phyloP scores from a whole-genome alignment of 2,329 filamentous ascomycete species.

The Sordariomycetes sp. region DNA sequence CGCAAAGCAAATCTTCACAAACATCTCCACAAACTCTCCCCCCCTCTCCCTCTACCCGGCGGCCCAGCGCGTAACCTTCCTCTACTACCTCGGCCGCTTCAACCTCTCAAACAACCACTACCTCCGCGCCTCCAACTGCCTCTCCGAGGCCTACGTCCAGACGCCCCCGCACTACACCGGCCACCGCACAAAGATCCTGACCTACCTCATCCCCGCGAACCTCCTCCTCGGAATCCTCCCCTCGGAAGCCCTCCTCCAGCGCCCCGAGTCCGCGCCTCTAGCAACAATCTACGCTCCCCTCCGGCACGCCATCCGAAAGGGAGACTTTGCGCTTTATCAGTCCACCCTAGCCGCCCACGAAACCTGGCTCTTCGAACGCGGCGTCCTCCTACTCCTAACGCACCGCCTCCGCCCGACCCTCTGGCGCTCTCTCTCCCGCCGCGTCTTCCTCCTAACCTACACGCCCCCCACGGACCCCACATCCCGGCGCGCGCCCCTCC shows the following conservation, averaged over 20 bases:
- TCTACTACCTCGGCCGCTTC: conserved; percentile 89
- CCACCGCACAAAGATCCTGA: conserved; percentile 69
- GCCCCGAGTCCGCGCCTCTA: conserved; percentile 56
- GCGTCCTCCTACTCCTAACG: conserved; percentile 61
- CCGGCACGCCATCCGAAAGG: conserved; percentile 56
- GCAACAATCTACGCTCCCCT: conserved; percentile 58
- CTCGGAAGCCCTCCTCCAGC: conserved; percentile 47
- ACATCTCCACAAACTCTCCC: conserved; percentile 73
- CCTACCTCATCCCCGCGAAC: conserved; percentile 72
- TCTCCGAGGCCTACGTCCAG: conserved; percentile 71
- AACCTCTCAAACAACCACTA: conserved; percentile 79
- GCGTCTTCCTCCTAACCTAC: conserved; percentile 67
- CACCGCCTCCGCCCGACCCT: conserved; percentile 70
- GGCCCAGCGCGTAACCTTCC: conserved; percentile 76
- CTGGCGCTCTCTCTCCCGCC: conserved; percentile 71
- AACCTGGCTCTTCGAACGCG: conserved; percentile 62
- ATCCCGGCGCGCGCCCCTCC: conserved; percentile 53
- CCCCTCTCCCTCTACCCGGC: conserved; percentile 73
- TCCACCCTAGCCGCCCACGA: conserved; percentile 50
- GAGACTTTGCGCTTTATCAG: conserved; percentile 64
- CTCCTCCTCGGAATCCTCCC: conserved; percentile 78
- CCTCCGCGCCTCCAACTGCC: conserved; percentile 57
- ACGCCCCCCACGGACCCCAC: conserved; percentile 44
- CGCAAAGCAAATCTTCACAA: conserved; percentile 79
- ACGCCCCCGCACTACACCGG: conserved; percentile 45